Evolutionary conservation across 2,329 filamentous ascomycete genomes (phyloP).

Genomic region (Botrytis paeoniae): DNA sequence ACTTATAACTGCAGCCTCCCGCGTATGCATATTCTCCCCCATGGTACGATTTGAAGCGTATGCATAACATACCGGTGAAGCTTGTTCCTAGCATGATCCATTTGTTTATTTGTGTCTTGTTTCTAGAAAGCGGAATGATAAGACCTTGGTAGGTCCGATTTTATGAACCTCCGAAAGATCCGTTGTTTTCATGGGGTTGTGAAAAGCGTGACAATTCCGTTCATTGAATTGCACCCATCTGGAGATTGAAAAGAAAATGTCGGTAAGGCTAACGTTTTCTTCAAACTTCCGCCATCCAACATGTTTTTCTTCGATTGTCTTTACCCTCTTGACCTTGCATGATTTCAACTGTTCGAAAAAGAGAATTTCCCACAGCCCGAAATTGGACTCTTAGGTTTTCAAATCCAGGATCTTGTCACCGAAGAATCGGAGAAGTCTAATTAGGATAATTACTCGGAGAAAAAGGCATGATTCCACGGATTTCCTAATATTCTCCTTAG

Average conservation of each 20-base stretch:
- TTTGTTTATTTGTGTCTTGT: neutral
- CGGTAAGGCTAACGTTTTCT: neutral
- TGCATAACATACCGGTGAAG: slow-evolving; percentile 1
- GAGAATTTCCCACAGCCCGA: neutral
- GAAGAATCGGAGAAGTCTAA: neutral
- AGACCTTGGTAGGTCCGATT: neutral
- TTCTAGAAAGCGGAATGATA: neutral
- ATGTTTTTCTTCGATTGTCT: neutral
- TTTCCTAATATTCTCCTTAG: neutral
- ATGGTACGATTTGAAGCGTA: neutral
- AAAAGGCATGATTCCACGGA: neutral
- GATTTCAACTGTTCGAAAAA: neutral
- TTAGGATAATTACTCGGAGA: neutral
- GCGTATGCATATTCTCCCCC: neutral
- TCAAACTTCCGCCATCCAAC: neutral
- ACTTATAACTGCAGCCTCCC: neutral
- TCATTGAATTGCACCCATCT: neutral
- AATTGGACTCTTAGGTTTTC: neutral
- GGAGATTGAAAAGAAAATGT: too few relatives aligned
- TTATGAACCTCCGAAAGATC: neutral
- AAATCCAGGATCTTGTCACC: neutral
- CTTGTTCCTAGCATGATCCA: neutral
- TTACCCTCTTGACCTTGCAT: neutral
- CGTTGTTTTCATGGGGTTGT: neutral
- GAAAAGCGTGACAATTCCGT: neutral